A percentile compares a stretch with the other conserved stretches of the same genome.
Evolutionary conservation across 1,284 basidiomycete genomes (phyloP).

Genomic region (Microbotryum intermedium): DNA sequence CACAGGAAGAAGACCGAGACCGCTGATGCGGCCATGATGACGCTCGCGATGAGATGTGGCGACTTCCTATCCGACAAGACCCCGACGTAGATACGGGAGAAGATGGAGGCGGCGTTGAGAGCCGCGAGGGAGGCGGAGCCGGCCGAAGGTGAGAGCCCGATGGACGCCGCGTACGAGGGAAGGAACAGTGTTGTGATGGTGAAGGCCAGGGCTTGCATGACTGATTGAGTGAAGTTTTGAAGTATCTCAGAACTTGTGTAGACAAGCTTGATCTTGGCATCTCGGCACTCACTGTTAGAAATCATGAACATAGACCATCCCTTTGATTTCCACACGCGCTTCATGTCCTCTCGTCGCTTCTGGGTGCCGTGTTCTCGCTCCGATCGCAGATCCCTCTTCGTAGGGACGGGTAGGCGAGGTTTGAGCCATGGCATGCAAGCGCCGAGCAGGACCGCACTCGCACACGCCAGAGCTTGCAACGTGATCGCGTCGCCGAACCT

Average conservation of each 20-base stretch:
- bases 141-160: conserved; percentile 4
- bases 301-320: conserved; percentile 37
- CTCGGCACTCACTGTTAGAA: conserved; percentile 33
- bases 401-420: conserved; percentile 37
- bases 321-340: conserved; percentile 30
- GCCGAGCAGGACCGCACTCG: conserved; percentile 33
- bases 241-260: no score
- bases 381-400: no score
- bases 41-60: conserved; percentile 40
- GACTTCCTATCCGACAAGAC: conserved; percentile 41
- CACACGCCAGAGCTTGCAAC: background rate
- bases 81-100: conserved; percentile 40
- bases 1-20: conserved; percentile 42
- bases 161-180: conserved; percentile 8
- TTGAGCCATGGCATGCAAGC: conserved; percentile 38
- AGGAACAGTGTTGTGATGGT: conserved; percentile 32
- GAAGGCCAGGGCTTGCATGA: conserved; percentile 38
- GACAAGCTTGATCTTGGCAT: no score
- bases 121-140: conserved; percentile 13
- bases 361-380: background rate
- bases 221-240: no score
- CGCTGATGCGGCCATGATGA: conserved; percentile 35
- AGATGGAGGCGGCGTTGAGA: conserved; percentile 33
- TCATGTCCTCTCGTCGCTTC: background rate
- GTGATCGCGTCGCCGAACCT: conserved; percentile 5